These are phyloP conservation scores for Neofusicoccum kwambonambiense DNA, from an alignment of 2,329 filamentous ascomycete genomes.

Conservation along the genomic window DNA sequence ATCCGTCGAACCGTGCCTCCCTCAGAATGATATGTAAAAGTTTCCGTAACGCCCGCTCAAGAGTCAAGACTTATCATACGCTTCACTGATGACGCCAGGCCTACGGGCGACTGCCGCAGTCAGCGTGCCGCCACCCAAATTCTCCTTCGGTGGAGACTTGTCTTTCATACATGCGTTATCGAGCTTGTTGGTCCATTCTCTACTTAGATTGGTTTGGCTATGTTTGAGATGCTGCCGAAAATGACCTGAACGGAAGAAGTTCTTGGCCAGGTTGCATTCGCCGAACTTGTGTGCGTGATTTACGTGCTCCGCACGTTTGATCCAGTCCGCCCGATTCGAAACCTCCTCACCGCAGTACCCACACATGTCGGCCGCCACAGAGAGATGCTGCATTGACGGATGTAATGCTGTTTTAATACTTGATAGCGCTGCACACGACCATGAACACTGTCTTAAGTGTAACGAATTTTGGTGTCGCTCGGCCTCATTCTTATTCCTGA, in stretches of 20 bases:
- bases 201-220: slow-evolving; percentile 91
- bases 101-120: slow-evolving; percentile 22
- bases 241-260: slow-evolving; percentile 80
- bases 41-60: slow-evolving; percentile 17
- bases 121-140: slow-evolving; percentile 30
- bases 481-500: no score
- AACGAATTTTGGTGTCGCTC: no score
- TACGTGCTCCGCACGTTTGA: slow-evolving; percentile 84
- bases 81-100: slow-evolving; percentile 39
- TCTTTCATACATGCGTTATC: slow-evolving; percentile 97
- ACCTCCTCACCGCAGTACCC: slow-evolving; percentile 97
- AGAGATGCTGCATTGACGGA: no score
- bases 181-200: slow-evolving; percentile 98
- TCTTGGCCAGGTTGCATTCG: slow-evolving; percentile 49
- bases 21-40: slow-evolving; percentile 11
- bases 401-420: no score
- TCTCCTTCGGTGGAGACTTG: slow-evolving; percentile 60
- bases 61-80: slow-evolving; percentile 37
- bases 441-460: no score
- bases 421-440: no score
- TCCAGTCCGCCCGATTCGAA: slow-evolving; percentile 82
- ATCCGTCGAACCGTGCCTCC: neutral
- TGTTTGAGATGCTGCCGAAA: slow-evolving; percentile 98
- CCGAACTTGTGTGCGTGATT: slow-evolving; percentile 36
- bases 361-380: slow-evolving; percentile 67